Base-by-base conservation (phyloP, 495 filamentous ascomycete species). In the Cercophora scortea region DNA sequence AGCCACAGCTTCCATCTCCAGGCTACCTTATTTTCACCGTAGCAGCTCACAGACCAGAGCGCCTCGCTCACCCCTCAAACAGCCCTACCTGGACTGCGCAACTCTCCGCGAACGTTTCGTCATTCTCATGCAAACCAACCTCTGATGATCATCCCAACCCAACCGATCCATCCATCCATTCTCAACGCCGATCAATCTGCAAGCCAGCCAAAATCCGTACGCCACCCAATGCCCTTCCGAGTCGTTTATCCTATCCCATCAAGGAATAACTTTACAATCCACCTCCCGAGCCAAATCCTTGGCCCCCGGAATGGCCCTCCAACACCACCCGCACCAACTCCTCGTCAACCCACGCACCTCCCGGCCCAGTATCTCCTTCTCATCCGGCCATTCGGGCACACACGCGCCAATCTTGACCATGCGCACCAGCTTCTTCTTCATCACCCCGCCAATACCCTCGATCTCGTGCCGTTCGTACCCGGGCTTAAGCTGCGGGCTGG, bases 401-500 rank as follows among this genome's bases (percentile, higher is more conserved):
- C 84, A 89, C 16, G 85, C 86, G 12, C 90, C 90, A 1, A 96
- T 81, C 52, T 76, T 73, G 12, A 91, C 80, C 60, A 85, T 80
- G 57, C 84, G 83, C 65, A 88, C 86, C 8, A 82, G 70, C 69
- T 88, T 92, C 52, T 83, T 86, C 75, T 92, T 95, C 45, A 95
- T 79, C 9, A 82, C 75, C 0, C 90, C 90, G 12, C 90, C 90
- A 34, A 95, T 81, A 4, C 90, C 90, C 60, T 93, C 88, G 56
- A 94, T 83, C 67, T 96, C 90, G 62, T 92, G 88, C 32, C 83
- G 73, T 56, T 80, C 79, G 62, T 95, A 95, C 15, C 90, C 89
- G 2, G 79, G 74, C 13, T 75, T 68, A 45, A 79, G 64, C 7
- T 57, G 58, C 51, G 73, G 70, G 19, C 67, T 72, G 1, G 72